phyloP scores from a whole-genome alignment of 768 basidiomycete genomes.

The Hygrophoropsis aurantiaca region DNA sequence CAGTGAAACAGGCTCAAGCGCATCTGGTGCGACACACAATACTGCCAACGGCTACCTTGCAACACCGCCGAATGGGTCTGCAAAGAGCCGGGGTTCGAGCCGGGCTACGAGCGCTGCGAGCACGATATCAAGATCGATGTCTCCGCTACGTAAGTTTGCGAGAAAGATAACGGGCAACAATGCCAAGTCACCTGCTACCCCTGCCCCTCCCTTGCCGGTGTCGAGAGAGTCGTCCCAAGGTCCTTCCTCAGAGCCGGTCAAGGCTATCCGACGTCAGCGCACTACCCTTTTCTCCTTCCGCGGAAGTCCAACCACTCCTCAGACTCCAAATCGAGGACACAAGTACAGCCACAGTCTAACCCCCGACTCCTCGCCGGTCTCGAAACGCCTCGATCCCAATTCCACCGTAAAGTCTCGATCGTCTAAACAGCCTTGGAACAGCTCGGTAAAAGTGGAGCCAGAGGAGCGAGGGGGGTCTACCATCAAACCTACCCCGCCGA shows the following conservation, averaged over 20 bases:
- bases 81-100: slow-evolving; percentile 39
- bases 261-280: slow-evolving; percentile 50
- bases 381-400: slow-evolving; percentile 37
- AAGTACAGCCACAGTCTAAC: slow-evolving; percentile 72
- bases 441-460: slow-evolving; percentile 71
- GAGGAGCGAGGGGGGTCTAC: slow-evolving; percentile 47
- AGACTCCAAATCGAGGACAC: slow-evolving; percentile 61
- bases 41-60: slow-evolving; percentile 61
- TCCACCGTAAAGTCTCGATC: slow-evolving; percentile 40
- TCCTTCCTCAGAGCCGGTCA: slow-evolving; percentile 56
- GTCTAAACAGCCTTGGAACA: slow-evolving; percentile 69
- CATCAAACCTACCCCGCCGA: slow-evolving; percentile 49
- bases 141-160: slow-evolving; percentile 78
- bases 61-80: slow-evolving; percentile 54
- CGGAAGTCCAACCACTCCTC: slow-evolving; percentile 42
- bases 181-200: slow-evolving; percentile 35
- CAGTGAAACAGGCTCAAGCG: slow-evolving; percentile 72
- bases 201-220: slow-evolving; percentile 46
- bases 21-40: slow-evolving; percentile 51
- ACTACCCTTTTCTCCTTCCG: slow-evolving; percentile 61
- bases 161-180: slow-evolving; percentile 60
- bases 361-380: slow-evolving; percentile 63
- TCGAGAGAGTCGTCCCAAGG: slow-evolving; percentile 41
- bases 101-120: slow-evolving; percentile 43
- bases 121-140: slow-evolving; percentile 73